Evolutionary conservation across 1,284 basidiomycete species (phyloP).

Genomic region (Leccinum fuscescens): DNA sequence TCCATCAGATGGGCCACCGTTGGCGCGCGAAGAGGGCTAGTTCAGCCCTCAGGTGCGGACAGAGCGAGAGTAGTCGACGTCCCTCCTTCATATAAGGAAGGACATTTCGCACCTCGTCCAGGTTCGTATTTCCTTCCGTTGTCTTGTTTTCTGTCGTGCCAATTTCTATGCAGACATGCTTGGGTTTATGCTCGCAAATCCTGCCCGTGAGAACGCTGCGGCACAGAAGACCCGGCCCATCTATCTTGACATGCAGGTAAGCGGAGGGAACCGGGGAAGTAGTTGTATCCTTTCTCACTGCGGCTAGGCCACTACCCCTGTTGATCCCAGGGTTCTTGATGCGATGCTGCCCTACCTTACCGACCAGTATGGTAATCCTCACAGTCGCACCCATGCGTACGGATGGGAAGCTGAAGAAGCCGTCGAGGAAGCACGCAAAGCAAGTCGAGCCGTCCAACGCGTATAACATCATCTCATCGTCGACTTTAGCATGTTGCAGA

Average conservation of each 20-base stretch:
- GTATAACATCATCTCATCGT: conserved; percentile 17
- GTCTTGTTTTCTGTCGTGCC: not conserved
- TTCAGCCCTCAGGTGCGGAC: conserved; percentile 77
- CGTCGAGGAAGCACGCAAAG: conserved; percentile 89
- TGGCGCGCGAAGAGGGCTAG: conserved; percentile 46
- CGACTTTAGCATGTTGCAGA: conserved; percentile 75
- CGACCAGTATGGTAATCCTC: conserved; percentile 97
- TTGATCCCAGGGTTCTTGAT: conserved; percentile 96
- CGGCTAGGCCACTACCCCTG: conserved; percentile 88
- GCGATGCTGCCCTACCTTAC: conserved; percentile 96
- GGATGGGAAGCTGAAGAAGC: conserved; percentile 98
- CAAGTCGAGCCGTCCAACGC: conserved; percentile 28
- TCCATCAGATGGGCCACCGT: conserved; percentile 20
- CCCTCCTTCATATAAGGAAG: conserved; percentile 68
- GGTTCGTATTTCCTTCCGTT: conserved; percentile 43
- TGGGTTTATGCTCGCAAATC: conserved; percentile 81
- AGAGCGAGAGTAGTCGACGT: conserved; percentile 78
- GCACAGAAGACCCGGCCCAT: conserved; percentile 79
- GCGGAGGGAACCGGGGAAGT: not conserved
- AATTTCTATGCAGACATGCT: conserved; percentile 66
- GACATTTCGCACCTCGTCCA: conserved; percentile 67
- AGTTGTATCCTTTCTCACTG: conserved; percentile 15
- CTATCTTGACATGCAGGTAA: conserved; percentile 92
- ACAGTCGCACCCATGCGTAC: conserved; percentile 97
- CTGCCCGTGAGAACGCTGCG: conserved; percentile 60